Base-by-base conservation (phyloP, 768 basidiomycete species). In the Boletales sp. region DNA sequence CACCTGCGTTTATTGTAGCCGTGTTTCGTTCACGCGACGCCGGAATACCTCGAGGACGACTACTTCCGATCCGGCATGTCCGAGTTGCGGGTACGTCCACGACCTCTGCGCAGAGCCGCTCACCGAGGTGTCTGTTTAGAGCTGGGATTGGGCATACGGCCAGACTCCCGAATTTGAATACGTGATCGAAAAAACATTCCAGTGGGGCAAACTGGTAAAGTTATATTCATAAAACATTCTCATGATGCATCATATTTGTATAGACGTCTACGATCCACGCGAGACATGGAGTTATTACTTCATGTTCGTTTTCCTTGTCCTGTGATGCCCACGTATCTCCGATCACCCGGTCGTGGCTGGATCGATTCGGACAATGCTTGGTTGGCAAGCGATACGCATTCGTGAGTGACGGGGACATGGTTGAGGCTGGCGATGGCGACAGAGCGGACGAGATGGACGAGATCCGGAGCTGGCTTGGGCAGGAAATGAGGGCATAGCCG, bases 141-240 rank as follows among this genome's bases (percentile, higher is more conserved):
- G 78, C 31, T 97, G 97, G 97, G 79, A 90, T 18, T 98, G 94
- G 93, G 74, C 79, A 13, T 97, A 83, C 60, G 95, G 94, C 0
- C 90, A 94, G 62, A 95, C 94, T 0, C 94, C 94, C 37, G 89
- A 95, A 62, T 98, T 99, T 64, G 86, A 82, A 8, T 88, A 90
- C 60, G 73, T 72, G 3, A 40, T 80, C 12, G 45, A 58, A 4
- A 61, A 63, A 21, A 48, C 63, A n/a, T 84, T 85, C 53, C 40
- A 60, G 4, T 82, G 82, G 81, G 83, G 80, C 10, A 60, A 67
- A 30, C 66, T 76, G 24, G 82, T 82, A 56, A 53, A 60, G 6
- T 29, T 4, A 10, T 29, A 47, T 69, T 69, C 29, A 21, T 31
- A 27, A 27, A 27, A 14, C 45, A 11, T 34, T 2, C 34, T 43